phyloP scores from a whole-genome alignment of 208 protist genomes.

The Acanthamoeba sp. region DNA sequence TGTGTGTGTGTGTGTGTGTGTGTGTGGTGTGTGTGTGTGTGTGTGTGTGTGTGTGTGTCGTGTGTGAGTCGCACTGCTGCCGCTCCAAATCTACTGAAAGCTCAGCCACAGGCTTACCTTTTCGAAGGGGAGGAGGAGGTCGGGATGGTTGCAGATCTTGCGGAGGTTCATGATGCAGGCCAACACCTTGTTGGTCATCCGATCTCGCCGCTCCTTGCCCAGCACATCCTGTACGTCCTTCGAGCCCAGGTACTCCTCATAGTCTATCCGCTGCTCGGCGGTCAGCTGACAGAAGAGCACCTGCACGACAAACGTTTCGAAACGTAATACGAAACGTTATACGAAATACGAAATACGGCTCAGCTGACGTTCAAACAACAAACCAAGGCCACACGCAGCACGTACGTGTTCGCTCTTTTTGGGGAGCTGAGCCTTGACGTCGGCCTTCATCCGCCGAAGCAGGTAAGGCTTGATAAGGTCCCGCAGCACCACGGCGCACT shows the following conservation, averaged over 20 bases:
- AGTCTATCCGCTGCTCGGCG: conserved; percentile 93
- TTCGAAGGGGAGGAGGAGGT: conserved; percentile 81
- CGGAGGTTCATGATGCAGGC: conserved; percentile 88
- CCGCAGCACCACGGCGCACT: conserved; percentile 94
- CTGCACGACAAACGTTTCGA: too few relatives aligned
- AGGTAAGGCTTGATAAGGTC: conserved; percentile 96
- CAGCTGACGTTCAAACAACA: too few relatives aligned
- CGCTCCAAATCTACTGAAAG: too few relatives aligned
- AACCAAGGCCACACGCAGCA: too few relatives aligned
- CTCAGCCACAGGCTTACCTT: neutral
- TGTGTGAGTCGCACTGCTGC: too few relatives aligned
- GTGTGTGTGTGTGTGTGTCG: too few relatives aligned
- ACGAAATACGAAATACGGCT: too few relatives aligned
- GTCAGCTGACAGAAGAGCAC: conserved; percentile 96
- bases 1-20: too few relatives aligned
- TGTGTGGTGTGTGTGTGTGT: too few relatives aligned
- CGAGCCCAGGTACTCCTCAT: conserved; percentile 87
- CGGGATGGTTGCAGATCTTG: conserved; percentile 95
- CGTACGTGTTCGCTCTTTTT: conserved; percentile 96
- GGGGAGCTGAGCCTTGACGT: conserved; percentile 94
- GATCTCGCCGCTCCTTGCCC: conserved; percentile 73
- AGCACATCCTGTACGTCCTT: conserved; percentile 70
- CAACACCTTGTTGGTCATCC: conserved; percentile 77
- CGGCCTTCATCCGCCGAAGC: conserved; percentile 96
- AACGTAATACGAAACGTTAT: too few relatives aligned